Evolutionary conservation across 2,329 filamentous ascomycete genomes (phyloP), one percentile per base, ranked within the genome.

Genomic region (Stagonosporopsis chrysanthemi): DNA sequence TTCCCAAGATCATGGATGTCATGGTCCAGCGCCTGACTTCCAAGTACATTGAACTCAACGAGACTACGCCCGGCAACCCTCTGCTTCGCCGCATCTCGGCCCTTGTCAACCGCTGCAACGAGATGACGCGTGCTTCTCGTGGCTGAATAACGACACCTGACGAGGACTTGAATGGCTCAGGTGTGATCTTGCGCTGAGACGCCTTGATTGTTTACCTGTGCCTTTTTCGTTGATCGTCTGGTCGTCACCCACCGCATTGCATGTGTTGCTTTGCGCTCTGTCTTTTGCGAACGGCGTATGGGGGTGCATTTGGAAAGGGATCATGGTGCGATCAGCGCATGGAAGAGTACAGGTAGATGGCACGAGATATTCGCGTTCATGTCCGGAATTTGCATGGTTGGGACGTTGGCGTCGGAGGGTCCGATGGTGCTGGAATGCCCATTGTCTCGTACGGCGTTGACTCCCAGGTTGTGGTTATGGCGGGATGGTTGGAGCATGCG

Each of bases 1-100:
- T 82, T 12, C 83, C 84, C 1, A 81, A 81, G 68, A 86, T 87
- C 60, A 84, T 88, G 80, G 83, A 86, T 29, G 81, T 86, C 53
- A 76, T 88, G 42, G 80, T 79, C 44, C 78, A 84, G 66, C 82
- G 86, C 44, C 76, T 88, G 43, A 83, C 86, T 52, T 76, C 74
- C 28, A 77, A 84, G 19, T 87, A 86, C 72, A 84, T 86, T 78
- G 71, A 78, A 23, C 78, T 86, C 50, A 82, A 83, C 4, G 80
- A 86, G 71, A 78, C 70, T 39, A 78, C 80, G 36, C 82, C 82
- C 1, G 77, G 80, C 39, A 82, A 83, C 63, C 80, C 79, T n/a
- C 75, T 85, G 29, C 72, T 85, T 46, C 80, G 81, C 56, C 77
- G 77, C 62, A 84, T 86, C 56, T 79, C 81, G 14, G 72, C 75